Evolutionary conservation across 2,329 filamentous ascomycete species (phyloP), one percentile per base, ranked within the genome.

Genomic region (Aspergillus costaricaensis): DNA sequence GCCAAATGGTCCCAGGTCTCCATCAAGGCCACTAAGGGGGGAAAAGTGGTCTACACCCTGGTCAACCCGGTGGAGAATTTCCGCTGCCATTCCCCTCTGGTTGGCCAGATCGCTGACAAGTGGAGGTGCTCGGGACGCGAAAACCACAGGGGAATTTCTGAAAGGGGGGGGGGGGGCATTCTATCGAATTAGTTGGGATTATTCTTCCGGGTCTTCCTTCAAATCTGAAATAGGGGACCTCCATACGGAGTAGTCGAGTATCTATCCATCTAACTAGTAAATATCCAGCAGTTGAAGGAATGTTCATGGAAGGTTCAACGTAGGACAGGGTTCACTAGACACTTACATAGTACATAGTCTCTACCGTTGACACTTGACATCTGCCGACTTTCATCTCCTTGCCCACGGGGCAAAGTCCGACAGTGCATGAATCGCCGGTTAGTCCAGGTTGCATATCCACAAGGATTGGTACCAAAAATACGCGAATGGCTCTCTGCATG

Each of bases 91-190:
- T 23, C 32, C 19, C 19, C 36, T 53, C 19, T 55, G 53, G 41
- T 55, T 55, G 41, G 53, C 14, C 53, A 17, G 17, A 25, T 55
- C 38, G n/a, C 10, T 17, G 53, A 17, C 52, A 25, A 55, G 52
- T 55, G 52, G 52, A 55, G 52, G 52, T 44, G 10, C 10, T 27
- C 19, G 41, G 38, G 52, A 44, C 52, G 52, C 52, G 52, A 43
- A 44, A 44, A 44, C 38, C 52, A 44, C 38, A 44, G 38, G 52
- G 23, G 23, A 38, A 55, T 21, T 14, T 41, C 53, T 44, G 38
- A 55, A 41, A 55, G 47, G 47, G 39, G 27, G 47, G 47, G 39
- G 27, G 19, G 30, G 32, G 53, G 8, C 38, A 44, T 32, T 8
- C n/a, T 17, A n/a, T 49, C 36, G 39, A 38, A 54, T 55, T 21